Conservation (phyloP, 2,329 filamentous ascomycete species). For the Plectosphaerella cucumerina region DNA sequence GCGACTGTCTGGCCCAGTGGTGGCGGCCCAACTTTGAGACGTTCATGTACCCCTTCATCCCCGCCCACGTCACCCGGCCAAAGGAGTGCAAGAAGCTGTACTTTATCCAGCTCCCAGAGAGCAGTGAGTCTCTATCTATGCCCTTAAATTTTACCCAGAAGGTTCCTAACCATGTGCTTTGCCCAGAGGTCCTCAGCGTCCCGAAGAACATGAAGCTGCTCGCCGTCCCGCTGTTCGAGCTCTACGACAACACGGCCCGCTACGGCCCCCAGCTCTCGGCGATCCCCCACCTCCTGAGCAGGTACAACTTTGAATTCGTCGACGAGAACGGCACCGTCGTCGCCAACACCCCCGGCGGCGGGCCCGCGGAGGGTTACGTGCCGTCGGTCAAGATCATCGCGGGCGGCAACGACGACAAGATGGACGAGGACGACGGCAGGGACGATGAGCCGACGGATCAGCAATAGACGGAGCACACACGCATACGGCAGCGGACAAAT, state of each 20-base stretch:
- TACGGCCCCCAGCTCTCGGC: slow-evolving; percentile 96
- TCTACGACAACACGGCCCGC: slow-evolving; percentile 93
- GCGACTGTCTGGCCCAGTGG: slow-evolving; percentile 95
- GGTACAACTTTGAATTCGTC: slow-evolving; percentile 97
- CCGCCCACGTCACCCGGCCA: slow-evolving; percentile 89
- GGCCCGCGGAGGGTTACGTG: slow-evolving; percentile 51
- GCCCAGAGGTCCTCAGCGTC: slow-evolving; percentile 88
- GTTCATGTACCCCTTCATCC: slow-evolving; percentile 99
- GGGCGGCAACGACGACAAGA: slow-evolving; percentile 56
- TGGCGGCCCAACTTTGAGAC: slow-evolving; percentile 99
- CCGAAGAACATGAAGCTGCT: slow-evolving; percentile 99
- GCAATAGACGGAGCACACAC: too few relatives aligned
- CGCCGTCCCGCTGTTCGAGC: slow-evolving; percentile 92
- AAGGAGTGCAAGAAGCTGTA: slow-evolving; percentile 99
- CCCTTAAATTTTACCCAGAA: background rate
- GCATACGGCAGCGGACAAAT: background rate
- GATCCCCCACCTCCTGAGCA: slow-evolving; percentile 88
- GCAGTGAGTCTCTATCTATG: slow-evolving; percentile 61
- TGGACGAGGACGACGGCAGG: slow-evolving; percentile 42
- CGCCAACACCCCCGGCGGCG: slow-evolving; percentile 73
- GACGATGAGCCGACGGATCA: slow-evolving; percentile 38
- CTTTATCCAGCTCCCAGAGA: slow-evolving; percentile 89
- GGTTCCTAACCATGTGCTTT: background rate
- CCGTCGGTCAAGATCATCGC: slow-evolving; percentile 65
- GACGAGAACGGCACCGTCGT: slow-evolving; percentile 89